phyloP scores from a whole-genome alignment of 2,329 filamentous ascomycete species.

The Monosporascus sp. region DNA sequence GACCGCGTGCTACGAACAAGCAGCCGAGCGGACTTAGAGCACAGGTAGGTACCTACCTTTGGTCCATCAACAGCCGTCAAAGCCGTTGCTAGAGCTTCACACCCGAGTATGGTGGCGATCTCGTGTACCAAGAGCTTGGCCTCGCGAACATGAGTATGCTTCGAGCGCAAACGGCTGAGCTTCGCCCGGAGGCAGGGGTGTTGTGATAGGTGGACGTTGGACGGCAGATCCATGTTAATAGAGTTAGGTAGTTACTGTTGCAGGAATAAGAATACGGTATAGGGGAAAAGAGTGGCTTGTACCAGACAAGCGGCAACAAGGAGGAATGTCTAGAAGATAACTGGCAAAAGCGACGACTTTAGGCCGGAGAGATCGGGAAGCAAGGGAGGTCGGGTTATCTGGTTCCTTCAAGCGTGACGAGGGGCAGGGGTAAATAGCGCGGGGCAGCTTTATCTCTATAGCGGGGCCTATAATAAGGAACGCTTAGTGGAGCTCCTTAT shows the following conservation, averaged over 20 bases:
- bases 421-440: too few relatives aligned
- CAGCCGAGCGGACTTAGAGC: not conserved
- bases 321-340: too few relatives aligned
- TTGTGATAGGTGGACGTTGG: slow-evolving; percentile 69
- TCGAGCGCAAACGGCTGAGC: slow-evolving; percentile 80
- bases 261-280: too few relatives aligned
- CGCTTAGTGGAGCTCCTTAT: not conserved
- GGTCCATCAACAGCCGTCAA: slow-evolving; percentile 53
- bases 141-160: slow-evolving; percentile 62
- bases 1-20: too few relatives aligned
- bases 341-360: too few relatives aligned
- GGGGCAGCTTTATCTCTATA: not conserved
- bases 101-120: slow-evolving; percentile 74
- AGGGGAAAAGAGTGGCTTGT: too few relatives aligned
- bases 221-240: slow-evolving; percentile 36
- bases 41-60: slow-evolving; percentile 46
- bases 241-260: too few relatives aligned
- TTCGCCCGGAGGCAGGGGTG: slow-evolving; percentile 87
- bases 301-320: too few relatives aligned
- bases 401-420: too few relatives aligned
- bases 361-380: too few relatives aligned
- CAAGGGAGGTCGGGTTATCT: too few relatives aligned
- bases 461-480: not conserved
- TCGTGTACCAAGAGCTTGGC: slow-evolving; percentile 81
- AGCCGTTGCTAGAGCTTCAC: slow-evolving; percentile 68